Evolutionary conservation across 495 filamentous ascomycete genomes (phyloP).

Genomic region (Aspergillus ostianus): DNA sequence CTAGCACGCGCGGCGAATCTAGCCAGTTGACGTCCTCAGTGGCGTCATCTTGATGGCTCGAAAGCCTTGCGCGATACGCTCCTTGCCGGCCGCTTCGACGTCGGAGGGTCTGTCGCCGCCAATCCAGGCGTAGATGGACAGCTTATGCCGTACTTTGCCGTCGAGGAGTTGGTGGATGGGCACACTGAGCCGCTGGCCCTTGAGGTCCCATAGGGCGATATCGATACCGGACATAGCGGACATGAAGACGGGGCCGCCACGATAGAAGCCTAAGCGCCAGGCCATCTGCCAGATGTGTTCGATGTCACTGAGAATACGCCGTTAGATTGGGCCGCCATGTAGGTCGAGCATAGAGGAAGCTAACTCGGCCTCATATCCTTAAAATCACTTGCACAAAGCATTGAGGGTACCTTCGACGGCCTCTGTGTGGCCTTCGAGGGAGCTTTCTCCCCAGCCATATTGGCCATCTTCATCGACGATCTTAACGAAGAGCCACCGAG

Average conservation of each 20-base stretch:
- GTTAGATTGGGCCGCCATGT: not conserved
- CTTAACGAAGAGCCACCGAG: conserved; percentile 80
- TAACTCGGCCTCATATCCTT: conserved; percentile 73
- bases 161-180: conserved; percentile 72
- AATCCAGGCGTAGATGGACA: conserved; percentile 79
- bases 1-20: conserved; percentile 64
- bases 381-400: conserved; percentile 60
- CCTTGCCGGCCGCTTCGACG: conserved; percentile 59
- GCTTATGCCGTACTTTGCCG: conserved; percentile 68
- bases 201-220: conserved; percentile 79
- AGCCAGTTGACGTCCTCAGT: conserved; percentile 79
- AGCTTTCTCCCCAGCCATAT: conserved; percentile 77
- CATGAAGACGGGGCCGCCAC: conserved; percentile 79
- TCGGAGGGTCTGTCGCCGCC: conserved; percentile 76
- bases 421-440: conserved; percentile 72
- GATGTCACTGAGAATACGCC: conserved; percentile 56
- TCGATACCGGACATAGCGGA: conserved; percentile 74
- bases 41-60: conserved; percentile 75
- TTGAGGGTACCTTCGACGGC: conserved; percentile 75
- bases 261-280: conserved; percentile 71
- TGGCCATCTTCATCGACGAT: conserved; percentile 61
- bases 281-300: conserved; percentile 77
- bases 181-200: conserved; percentile 56
- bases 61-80: conserved; percentile 68
- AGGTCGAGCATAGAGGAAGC: conserved; percentile 12